Percentiles rank a stretch among this genome's conserved stretches.
Conservation (phyloP, 768 basidiomycete species). For the Agrocybe pediades region DNA sequence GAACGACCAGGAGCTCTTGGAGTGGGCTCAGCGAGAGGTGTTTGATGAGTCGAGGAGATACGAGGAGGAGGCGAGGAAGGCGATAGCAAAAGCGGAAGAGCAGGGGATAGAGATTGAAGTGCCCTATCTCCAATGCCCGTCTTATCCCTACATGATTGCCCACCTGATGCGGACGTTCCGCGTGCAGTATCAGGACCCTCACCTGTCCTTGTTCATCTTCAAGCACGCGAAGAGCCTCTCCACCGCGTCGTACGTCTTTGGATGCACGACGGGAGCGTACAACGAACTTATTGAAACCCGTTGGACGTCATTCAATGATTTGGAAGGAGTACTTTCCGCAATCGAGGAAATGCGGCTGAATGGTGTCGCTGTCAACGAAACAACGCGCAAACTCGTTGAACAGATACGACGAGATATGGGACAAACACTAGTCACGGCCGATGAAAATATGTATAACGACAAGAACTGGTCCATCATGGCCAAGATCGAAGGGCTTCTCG, state of each 20-base stretch:
- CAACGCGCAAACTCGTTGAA: constrained; percentile 65
- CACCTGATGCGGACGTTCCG: constrained; percentile 79
- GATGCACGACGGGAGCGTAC: constrained; percentile 86
- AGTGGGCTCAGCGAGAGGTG: constrained; percentile 71
- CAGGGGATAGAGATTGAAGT: constrained; percentile 24
- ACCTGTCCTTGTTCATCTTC: constrained; percentile 83
- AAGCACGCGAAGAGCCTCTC: constrained; percentile 75
- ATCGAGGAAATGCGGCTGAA: constrained; percentile 84
- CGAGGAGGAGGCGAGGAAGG: constrained; percentile 46
- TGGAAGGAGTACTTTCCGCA: constrained; percentile 70
- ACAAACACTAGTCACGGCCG: constrained; percentile 53
- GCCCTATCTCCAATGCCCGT: constrained; percentile 54
- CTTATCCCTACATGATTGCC: constrained; percentile 77
- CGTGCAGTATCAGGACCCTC: constrained; percentile 75
- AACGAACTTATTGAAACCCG: constrained; percentile 87
- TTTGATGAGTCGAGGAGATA: constrained; percentile 61
- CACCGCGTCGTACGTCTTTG: constrained; percentile 82
- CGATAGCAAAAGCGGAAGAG: constrained; percentile 29
- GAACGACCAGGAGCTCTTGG: constrained; percentile 69
- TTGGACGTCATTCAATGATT: constrained; percentile 84
- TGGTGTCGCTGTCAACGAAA: constrained; percentile 64
- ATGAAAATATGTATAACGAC: constrained; percentile 39
- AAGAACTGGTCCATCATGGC: constrained; percentile 53
- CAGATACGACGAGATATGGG: constrained; percentile 64
- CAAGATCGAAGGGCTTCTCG: constrained; percentile 48